phyloP scores from a whole-genome alignment of 768 basidiomycete genomes.

The Rhodotorula graminis region DNA sequence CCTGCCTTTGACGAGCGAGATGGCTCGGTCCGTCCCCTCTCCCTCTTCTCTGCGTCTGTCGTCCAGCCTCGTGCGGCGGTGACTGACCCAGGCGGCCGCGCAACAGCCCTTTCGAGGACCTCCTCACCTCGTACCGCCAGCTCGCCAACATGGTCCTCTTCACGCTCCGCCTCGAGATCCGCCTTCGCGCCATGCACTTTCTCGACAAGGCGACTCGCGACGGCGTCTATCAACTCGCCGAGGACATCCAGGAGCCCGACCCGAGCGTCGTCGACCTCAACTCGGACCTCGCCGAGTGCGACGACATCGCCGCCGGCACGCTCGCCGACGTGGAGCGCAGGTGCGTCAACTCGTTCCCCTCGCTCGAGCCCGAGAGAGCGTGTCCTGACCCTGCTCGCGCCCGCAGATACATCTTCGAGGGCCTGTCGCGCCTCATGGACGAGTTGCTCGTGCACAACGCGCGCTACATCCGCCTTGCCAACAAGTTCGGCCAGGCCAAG shows the following conservation, averaged over 20 bases:
- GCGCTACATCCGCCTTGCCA: conserved; percentile 63
- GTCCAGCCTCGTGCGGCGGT: too few species aligned
- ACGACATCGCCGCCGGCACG: conserved; percentile 62
- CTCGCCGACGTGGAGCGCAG: conserved; percentile 62
- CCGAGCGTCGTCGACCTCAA: conserved; percentile 82
- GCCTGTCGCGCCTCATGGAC: conserved; percentile 79
- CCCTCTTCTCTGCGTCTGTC: not conserved
- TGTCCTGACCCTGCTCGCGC: not conserved
- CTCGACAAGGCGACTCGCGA: conserved; percentile 72
- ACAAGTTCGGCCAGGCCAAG: conserved; percentile 73
- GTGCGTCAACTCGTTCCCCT: conserved; percentile 52
- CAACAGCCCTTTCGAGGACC: conserved; percentile 86
- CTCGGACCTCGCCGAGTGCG: conserved; percentile 66
- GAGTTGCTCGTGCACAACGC: conserved; percentile 71
- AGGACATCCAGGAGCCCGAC: conserved; percentile 86
- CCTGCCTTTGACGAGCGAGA: conserved; percentile 77
- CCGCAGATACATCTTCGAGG: conserved; percentile 76
- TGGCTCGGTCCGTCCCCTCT: conserved; percentile 65
- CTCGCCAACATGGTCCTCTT: conserved; percentile 79
- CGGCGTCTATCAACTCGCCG: conserved; percentile 74
- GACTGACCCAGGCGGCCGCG: not conserved
- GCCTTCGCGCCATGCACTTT: conserved; percentile 76
- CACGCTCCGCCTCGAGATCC: conserved; percentile 79
- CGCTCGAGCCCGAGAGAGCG: too few species aligned
- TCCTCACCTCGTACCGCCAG: conserved; percentile 84